Conservation (phyloP, 306 rosid genomes). For the Coriaria nepalensis region DNA sequence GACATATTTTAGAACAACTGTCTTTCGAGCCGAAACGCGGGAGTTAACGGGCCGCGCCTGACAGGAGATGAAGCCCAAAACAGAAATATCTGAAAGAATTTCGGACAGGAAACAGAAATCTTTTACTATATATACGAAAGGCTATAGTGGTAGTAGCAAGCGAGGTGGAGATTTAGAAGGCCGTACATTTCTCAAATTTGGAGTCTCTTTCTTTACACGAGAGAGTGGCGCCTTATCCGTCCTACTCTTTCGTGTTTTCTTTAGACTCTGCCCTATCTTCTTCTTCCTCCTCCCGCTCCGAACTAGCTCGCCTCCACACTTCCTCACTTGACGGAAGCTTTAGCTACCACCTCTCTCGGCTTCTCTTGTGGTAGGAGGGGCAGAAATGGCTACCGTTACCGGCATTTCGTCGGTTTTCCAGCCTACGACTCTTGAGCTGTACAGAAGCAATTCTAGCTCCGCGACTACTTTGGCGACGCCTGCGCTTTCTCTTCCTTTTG, state of each 20-base stretch:
- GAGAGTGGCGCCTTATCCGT: conserved; percentile 20
- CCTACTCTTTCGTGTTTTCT: neutral
- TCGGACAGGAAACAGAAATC: no score
- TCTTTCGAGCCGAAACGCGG: neutral
- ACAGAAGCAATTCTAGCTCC: conserved; percentile 16
- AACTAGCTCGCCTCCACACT: neutral
- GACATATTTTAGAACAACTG: neutral
- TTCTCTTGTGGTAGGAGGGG: neutral
- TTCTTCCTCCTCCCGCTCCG: neutral
- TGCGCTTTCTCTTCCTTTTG: conserved; percentile 24
- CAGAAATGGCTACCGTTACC: conserved; percentile 44
- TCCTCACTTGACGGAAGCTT: neutral
- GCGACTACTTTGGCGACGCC: conserved; percentile 18
- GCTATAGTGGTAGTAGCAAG: neutral
- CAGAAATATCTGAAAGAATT: no score
- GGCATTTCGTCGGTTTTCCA: conserved; percentile 61
- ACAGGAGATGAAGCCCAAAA: no score
- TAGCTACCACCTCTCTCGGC: no score
- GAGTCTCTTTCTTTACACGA: neutral
- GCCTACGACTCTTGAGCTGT: conserved; percentile 35
- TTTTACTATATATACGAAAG: no score
- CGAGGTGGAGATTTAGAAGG: conserved; percentile 35
- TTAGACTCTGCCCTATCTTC: conserved; percentile 6
- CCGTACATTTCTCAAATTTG: conserved; percentile 22
- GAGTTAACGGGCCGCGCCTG: neutral